Conservation (phyloP, 805 yeast species). For the Saccharomycopsis fodiens region DNA sequence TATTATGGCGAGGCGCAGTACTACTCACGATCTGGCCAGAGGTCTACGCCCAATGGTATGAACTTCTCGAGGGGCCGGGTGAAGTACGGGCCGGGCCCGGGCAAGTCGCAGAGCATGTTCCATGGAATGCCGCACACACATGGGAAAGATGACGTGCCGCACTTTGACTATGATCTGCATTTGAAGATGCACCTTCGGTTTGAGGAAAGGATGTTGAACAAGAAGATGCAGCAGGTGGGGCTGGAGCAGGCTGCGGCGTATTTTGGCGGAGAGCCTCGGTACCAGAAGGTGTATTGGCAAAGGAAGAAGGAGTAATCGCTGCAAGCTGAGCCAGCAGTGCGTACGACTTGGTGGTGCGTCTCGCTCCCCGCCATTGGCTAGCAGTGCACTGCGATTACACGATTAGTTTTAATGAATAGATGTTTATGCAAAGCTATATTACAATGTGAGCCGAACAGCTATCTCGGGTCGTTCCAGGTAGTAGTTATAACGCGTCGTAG, state of each 20-base stretch:
- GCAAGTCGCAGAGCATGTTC: slow-evolving; percentile 24
- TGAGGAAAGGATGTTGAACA: slow-evolving; percentile 35
- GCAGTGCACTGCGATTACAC: too few species aligned
- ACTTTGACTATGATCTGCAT: slow-evolving; percentile 38
- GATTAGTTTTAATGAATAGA: too few species aligned
- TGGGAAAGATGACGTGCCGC: slow-evolving; percentile 35
- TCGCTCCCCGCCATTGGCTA: too few species aligned
- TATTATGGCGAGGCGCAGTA: slow-evolving; percentile 35
- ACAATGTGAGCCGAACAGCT: too few species aligned
- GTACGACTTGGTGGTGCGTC: too few species aligned
- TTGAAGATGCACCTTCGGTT: slow-evolving; percentile 34
- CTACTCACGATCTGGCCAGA: slow-evolving; percentile 23
- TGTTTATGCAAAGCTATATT: too few species aligned
- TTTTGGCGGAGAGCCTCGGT: slow-evolving; percentile 13
- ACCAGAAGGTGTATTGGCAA: slow-evolving; percentile 12
- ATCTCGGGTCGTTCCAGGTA: too few species aligned
- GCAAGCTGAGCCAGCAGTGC: too few species aligned
- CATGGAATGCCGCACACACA: slow-evolving; percentile 32
- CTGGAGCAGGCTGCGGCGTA: slow-evolving; percentile 4
- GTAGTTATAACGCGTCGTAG: too few species aligned
- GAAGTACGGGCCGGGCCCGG: slow-evolving; percentile 20
- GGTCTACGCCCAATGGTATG: slow-evolving; percentile 11
- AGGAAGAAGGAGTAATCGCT: slow-evolving; percentile 2
- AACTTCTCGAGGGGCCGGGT: slow-evolving; percentile 20
- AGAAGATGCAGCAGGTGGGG: slow-evolving; percentile 19